Base-by-base conservation (phyloP, 2,329 filamentous ascomycete genomes). In the Neonectria neomacrospora region DNA sequence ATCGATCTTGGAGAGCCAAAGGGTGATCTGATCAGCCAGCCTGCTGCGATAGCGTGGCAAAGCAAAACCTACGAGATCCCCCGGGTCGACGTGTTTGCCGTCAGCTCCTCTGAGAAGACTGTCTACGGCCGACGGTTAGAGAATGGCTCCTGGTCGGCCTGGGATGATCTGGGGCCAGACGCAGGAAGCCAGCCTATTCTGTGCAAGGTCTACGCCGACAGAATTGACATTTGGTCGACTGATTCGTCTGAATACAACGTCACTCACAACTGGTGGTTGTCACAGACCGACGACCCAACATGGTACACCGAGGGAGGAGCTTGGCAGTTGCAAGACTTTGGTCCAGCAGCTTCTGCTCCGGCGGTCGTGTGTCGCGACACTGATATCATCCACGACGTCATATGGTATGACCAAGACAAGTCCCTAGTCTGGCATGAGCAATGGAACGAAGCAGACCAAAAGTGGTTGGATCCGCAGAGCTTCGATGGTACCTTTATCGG, bases 391-490 rank as follows among this genome's bases (percentile, higher is more conserved):
- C 39, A 41, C n/a, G 39, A 41, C 18, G 5, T 41, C 3, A 20
- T 41, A 41, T 41, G 39, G 39, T 41, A 41, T 2, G 39, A 41
- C 39, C 39, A n/a, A 41, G 18, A 41, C 7, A 9, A 41, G n/a
- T 20, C 18, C 1, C 9, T 41, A 10, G 39, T 41, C 10, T 41
- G 39, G 39, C 39, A 41, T 20, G 2, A n/a, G 16, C 39, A 41
- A 11, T 41, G 39, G 39, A 41, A 41, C 39, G 39, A 41, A 41
- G 39, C 39, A 41, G 39, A 41, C n/a, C 6, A 20, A 18, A 41
- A 41, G n/a, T 41, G 39, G 39, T 41, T 41, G 39, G 39, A 41
- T 41, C 39, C 39, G n/a, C 39, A 41, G 18, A 41, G 39, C 39
- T 41, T 41, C 39, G n/a, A 41, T 11, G 39, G 39, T 11, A 20